Conservation (phyloP, 2,329 filamentous ascomycete species). For the Aspergillus novoparasiticus region DNA sequence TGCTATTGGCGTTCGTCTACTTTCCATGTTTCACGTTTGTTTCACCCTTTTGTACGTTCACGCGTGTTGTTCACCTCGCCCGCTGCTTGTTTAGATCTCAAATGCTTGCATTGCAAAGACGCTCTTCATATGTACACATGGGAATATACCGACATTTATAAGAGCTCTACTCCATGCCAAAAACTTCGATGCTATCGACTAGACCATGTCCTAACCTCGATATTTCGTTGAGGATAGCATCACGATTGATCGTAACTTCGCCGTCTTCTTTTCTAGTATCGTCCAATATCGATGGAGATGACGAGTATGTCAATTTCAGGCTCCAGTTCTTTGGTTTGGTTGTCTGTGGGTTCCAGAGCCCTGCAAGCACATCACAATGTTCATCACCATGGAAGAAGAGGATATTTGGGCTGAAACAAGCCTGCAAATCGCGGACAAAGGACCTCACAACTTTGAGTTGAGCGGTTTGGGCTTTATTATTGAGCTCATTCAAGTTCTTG, state of each 20-base stretch:
- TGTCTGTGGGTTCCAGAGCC: constrained; percentile 64
- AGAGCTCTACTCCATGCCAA: constrained; percentile 22
- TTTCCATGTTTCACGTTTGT: not conserved
- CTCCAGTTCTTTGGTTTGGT: constrained; percentile 35
- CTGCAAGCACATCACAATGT: constrained; percentile 61
- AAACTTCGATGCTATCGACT: constrained; percentile 66
- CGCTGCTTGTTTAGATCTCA: constrained; percentile 13
- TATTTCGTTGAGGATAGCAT: constrained; percentile 48
- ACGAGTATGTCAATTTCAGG: constrained; percentile 43
- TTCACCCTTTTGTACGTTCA: not conserved
- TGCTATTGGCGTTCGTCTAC: constrained; percentile 8
- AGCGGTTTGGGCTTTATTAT: constrained; percentile 47
- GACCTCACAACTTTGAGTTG: constrained; percentile 63
- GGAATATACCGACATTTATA: constrained; percentile 18
- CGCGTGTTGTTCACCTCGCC: not conserved
- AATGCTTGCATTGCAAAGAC: constrained; percentile 34
- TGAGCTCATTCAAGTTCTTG: constrained; percentile 73
- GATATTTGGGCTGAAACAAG: constrained; percentile 67
- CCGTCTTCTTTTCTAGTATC: constrained; percentile 17
- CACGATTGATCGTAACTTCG: constrained; percentile 40
- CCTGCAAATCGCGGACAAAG: constrained; percentile 69
- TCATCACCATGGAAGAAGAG: constrained; percentile 76
- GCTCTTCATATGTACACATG: constrained; percentile 22
- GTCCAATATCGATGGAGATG: constrained; percentile 24
- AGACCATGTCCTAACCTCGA: constrained; percentile 60